Evolutionary conservation across 2,329 filamentous ascomycete genomes (phyloP), one percentile per base, ranked within the genome.

Genomic region (Chaetomiaceae sp.): DNA sequence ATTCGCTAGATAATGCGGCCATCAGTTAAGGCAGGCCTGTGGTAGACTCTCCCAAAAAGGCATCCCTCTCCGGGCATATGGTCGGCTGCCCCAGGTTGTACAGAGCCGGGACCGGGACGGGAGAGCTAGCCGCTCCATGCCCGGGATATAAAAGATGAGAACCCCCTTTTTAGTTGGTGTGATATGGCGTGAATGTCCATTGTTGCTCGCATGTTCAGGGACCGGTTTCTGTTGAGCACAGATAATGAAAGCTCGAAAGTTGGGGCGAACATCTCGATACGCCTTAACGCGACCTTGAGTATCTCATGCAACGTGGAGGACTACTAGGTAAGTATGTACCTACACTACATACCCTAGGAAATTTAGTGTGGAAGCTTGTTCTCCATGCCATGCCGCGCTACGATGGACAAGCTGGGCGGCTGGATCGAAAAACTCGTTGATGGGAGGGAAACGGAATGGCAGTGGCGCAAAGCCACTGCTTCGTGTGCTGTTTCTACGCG

Each of bases 351-450:
- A 42, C 44, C 49, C 55, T 47, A 53, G 47, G 37, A 43, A 43
- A 37, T 43, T 51, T 51, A 48, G n/a, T n/a, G n/a, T n/a, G 38
- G 51, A 53, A 54, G 51, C 51, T 58, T 56, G 56, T 53, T 53
- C 37, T n/a, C 21, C 21, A 20, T n/a, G n/a, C n/a, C n/a, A n/a
- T n/a, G n/a, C n/a, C n/a, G n/a, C n/a, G n/a, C n/a, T n/a, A n/a
- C n/a, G n/a, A n/a, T n/a, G n/a, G n/a, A n/a, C n/a, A n/a, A n/a
- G 27, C 11, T 34, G 14, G 42, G 2, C 25, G 20, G 16, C 21
- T 41, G 48, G 47, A 41, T 13, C 41, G 42, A 13, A 14, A 38
- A 29, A 36, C 43, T 54, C 27, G 25, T 43, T 13, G n/a, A 20
- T 20, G 36, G 21, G n/a, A 18, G 7, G 16, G 16, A 21, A 8